phyloP scores from a whole-genome alignment of 2,329 filamentous ascomycete species.

The Calonectria hongkongensis region DNA sequence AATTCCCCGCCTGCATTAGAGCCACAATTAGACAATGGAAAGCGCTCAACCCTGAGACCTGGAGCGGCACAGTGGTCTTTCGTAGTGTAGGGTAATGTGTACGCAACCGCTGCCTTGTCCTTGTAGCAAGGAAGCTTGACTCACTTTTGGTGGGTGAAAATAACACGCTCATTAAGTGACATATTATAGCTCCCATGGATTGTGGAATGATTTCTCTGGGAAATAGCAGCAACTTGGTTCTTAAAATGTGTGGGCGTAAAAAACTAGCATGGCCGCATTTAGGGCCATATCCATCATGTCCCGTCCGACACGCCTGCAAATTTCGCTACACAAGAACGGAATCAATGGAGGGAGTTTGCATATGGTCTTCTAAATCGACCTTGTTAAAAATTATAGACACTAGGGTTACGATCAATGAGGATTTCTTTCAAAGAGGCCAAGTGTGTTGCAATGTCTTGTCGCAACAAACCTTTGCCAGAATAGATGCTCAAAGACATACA shows the following conservation, averaged over 20 bases:
- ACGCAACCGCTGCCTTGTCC: neutral
- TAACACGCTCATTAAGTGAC: neutral
- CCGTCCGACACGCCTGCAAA: neutral
- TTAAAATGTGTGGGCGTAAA: neutral
- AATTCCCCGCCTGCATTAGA: constrained; percentile 17
- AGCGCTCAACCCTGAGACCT: neutral
- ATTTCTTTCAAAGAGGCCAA: neutral
- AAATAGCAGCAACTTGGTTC: neutral
- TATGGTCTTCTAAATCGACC: neutral
- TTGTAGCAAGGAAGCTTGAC: neutral
- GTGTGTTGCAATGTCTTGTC: neutral
- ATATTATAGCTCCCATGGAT: neutral
- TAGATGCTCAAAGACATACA: neutral
- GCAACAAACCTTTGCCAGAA: neutral
- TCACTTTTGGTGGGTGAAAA: neutral
- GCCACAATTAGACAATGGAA: neutral
- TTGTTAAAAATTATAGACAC: neutral
- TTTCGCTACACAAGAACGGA: neutral
- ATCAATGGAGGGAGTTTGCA: neutral
- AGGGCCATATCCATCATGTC: constrained; percentile 3
- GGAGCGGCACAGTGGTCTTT: neutral
- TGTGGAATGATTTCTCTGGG: neutral
- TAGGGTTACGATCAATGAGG: neutral
- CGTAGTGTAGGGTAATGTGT: neutral
- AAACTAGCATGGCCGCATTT: neutral